Conservation (phyloP, 1,139 yeast species). For the Ashbya aceris region DNA sequence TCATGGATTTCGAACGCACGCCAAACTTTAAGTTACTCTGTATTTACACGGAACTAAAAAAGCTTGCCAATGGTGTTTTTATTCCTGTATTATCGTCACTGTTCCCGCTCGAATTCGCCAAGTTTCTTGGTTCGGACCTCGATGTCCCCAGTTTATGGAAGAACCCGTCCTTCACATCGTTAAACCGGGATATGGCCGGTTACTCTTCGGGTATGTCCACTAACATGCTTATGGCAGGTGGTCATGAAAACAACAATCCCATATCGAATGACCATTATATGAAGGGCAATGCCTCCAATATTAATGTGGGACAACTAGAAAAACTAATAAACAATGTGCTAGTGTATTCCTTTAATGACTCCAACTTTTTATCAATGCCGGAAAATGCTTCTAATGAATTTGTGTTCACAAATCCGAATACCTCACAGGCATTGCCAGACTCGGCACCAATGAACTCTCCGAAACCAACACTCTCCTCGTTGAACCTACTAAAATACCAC, state of each 20-base stretch:
- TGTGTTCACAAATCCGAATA: conserved; percentile 8
- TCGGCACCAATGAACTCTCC: conserved; percentile 4
- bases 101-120: conserved; percentile 18
- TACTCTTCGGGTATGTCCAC: neutral
- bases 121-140: conserved; percentile 9
- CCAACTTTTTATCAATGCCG: conserved; percentile 26
- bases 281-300: conserved; percentile 3
- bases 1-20: conserved; percentile 30
- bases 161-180: neutral
- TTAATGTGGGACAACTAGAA: conserved; percentile 19
- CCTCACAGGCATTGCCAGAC: neutral
- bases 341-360: conserved; percentile 27
- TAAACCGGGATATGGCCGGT: neutral
- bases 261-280: neutral
- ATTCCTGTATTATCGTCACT: conserved; percentile 20
- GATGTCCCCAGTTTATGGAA: neutral
- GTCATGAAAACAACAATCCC: neutral
- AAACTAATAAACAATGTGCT: conserved; percentile 24
- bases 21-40: conserved; percentile 28
- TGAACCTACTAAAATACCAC: conserved; percentile 15
- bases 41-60: conserved; percentile 26
- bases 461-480: conserved; percentile 16
- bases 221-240: neutral
- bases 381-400: conserved; percentile 17
- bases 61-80: conserved; percentile 21